Conservation (phyloP, 805 yeast genomes). For the Schizosaccharomyces osmophilus region DNA sequence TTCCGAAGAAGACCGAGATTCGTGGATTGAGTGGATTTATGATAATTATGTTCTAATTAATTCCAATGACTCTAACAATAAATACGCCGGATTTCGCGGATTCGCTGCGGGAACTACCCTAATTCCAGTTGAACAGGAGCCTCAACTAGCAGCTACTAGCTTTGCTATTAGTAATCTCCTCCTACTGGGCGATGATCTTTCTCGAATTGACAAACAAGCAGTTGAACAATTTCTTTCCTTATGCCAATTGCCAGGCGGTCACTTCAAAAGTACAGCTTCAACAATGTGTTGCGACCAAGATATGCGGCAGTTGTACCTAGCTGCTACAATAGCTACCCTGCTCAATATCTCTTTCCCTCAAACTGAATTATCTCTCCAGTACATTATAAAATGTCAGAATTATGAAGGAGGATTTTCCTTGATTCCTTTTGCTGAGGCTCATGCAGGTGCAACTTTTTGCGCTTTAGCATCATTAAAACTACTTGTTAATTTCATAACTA, state of each 20-base stretch:
- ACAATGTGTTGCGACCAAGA: constrained; percentile 4
- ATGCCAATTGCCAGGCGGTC: constrained; percentile 6
- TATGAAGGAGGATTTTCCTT: constrained; percentile 93
- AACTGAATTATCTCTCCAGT: background rate
- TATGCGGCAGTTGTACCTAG: constrained; percentile 2
- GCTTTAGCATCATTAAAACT: constrained; percentile 39
- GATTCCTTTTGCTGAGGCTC: constrained; percentile 35
- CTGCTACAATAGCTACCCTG: background rate
- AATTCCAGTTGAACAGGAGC: constrained; percentile 14
- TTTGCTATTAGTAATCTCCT: background rate
- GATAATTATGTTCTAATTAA: background rate
- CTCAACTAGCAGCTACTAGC: constrained; percentile 30
- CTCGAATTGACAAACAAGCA: background rate
- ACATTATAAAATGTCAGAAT: background rate
- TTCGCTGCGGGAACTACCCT: constrained; percentile 15
- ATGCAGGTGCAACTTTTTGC: constrained; percentile 72
- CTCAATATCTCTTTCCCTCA: background rate
- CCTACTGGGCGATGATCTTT: background rate
- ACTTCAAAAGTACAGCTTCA: constrained; percentile 4
- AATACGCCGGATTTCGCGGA: constrained; percentile 4
- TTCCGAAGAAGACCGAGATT: constrained; percentile 10
- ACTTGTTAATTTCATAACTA: constrained; percentile 11
- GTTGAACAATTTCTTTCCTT: background rate
- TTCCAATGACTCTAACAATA: background rate
- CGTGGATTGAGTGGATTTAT: constrained; percentile 22